These are phyloP conservation scores for Erythrophleum ivorense DNA, from an alignment of 331 rosid genomes.

Conservation along the genomic window DNA sequence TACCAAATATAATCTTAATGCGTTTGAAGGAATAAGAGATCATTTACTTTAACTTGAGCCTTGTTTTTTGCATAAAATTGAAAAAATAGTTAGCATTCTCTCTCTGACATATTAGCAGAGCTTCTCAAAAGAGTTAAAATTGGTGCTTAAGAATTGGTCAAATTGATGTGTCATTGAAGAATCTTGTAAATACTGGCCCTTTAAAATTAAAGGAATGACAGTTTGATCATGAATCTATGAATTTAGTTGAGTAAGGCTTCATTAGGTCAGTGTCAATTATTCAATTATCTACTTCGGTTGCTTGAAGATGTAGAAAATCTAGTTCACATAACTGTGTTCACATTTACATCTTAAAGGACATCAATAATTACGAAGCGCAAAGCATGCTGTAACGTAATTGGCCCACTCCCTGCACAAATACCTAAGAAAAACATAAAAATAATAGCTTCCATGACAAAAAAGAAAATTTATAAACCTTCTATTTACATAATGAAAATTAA, in stretches of 20 bases:
- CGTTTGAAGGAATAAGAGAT: too few species aligned
- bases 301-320: slow-evolving; percentile 32
- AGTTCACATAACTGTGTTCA: background rate
- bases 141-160: background rate
- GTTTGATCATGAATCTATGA: background rate
- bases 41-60: too few species aligned
- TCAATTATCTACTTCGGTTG: slow-evolving; percentile 27
- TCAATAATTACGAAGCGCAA: background rate
- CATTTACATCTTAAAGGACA: background rate
- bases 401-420: slow-evolving; percentile 19
- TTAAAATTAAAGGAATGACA: background rate
- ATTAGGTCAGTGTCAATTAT: slow-evolving; percentile 37
- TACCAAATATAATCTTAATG: too few species aligned
- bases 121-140: background rate
- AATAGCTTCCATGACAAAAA: background rate
- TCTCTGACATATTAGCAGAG: background rate
- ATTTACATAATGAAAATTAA: background rate
- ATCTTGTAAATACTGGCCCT: background rate
- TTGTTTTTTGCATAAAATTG: too few species aligned
- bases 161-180: too few species aligned
- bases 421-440: background rate
- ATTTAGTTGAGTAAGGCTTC: background rate
- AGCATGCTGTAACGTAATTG: background rate
- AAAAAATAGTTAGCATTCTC: too few species aligned
- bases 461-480: background rate